phyloP scores from a whole-genome alignment of 148 eudicot genomes.

The Rhododendron molle region DNA sequence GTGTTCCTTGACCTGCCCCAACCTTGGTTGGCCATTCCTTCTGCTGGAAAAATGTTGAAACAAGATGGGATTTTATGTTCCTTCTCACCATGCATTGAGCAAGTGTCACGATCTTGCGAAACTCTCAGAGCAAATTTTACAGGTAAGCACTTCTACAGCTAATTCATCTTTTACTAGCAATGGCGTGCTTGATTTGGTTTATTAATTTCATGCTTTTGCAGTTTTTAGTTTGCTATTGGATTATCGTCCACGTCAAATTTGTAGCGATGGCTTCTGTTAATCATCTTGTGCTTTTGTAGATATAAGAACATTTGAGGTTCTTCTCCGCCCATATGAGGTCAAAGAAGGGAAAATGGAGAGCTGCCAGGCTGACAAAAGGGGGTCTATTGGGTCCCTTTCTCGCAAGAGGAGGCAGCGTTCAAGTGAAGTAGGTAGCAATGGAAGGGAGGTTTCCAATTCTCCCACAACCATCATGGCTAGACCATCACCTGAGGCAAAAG shows the following conservation, averaged over 20 bases:
- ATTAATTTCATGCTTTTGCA: background rate
- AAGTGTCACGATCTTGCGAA: slow-evolving; percentile 85
- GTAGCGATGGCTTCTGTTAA: background rate
- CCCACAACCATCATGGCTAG: slow-evolving; percentile 52
- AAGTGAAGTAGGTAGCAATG: slow-evolving; percentile 33
- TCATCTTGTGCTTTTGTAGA: slow-evolving; percentile 35
- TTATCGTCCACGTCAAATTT: background rate
- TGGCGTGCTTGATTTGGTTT: background rate
- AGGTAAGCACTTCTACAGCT: slow-evolving; percentile 31
- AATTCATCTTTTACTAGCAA: background rate
- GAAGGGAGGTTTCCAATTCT: slow-evolving; percentile 37
- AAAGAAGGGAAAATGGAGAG: slow-evolving; percentile 47
- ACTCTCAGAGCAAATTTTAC: slow-evolving; percentile 54
- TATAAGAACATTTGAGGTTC: slow-evolving; percentile 87
- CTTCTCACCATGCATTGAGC: slow-evolving; percentile 96
- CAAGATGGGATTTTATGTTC: slow-evolving; percentile 86
- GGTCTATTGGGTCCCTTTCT: slow-evolving; percentile 38
- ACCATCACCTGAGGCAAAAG: slow-evolving; percentile 70
- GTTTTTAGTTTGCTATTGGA: background rate
- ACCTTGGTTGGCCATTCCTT: slow-evolving; percentile 94
- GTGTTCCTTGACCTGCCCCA: slow-evolving; percentile 86
- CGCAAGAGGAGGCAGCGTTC: slow-evolving; percentile 66
- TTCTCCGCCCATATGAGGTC: slow-evolving; percentile 72
- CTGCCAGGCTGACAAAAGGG: slow-evolving; percentile 33
- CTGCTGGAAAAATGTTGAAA: slow-evolving; percentile 78